Percentiles rank a stretch among this genome's conserved stretches.
Evolutionary conservation across 1,284 basidiomycete genomes (phyloP).

Genomic region (Gymnopus androsaceus): DNA sequence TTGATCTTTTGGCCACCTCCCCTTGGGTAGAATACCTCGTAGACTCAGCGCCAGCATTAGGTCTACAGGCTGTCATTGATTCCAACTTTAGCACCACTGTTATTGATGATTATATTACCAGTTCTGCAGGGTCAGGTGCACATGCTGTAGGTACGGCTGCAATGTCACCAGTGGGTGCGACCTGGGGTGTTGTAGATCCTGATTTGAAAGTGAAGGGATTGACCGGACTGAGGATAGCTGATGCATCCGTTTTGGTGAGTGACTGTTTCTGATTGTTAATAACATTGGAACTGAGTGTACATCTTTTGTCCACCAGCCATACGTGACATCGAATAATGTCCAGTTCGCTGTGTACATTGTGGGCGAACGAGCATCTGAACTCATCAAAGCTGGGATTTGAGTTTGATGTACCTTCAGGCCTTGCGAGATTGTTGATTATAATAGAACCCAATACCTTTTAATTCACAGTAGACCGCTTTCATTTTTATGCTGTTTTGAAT

Average conservation of each 20-base stretch:
- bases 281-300: no score
- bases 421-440: no score
- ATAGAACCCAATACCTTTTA: no score
- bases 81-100: slow-evolving; percentile 22
- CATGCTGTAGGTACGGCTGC: slow-evolving; percentile 32
- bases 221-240: slow-evolving; percentile 36
- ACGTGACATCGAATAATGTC: no score
- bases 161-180: slow-evolving; percentile 26
- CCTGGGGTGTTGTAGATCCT: slow-evolving; percentile 49
- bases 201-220: slow-evolving; percentile 41
- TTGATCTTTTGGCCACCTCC: slow-evolving; percentile 29
- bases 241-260: slow-evolving; percentile 36
- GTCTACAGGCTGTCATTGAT: slow-evolving; percentile 11
- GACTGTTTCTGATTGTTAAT: no score
- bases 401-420: no score
- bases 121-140: slow-evolving; percentile 18
- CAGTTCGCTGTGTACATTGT: no score
- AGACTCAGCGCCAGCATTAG: slow-evolving; percentile 1
- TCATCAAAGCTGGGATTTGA: no score
- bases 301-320: no score
- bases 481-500: no score
- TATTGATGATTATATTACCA: slow-evolving; percentile 27
- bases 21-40: slow-evolving; percentile 32
- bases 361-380: no score
- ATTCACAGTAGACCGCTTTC: no score